These are phyloP conservation scores for Coemansia sp. DNA, from an alignment of 192 early-diverging fungal species.

Conservation along the genomic window DNA sequence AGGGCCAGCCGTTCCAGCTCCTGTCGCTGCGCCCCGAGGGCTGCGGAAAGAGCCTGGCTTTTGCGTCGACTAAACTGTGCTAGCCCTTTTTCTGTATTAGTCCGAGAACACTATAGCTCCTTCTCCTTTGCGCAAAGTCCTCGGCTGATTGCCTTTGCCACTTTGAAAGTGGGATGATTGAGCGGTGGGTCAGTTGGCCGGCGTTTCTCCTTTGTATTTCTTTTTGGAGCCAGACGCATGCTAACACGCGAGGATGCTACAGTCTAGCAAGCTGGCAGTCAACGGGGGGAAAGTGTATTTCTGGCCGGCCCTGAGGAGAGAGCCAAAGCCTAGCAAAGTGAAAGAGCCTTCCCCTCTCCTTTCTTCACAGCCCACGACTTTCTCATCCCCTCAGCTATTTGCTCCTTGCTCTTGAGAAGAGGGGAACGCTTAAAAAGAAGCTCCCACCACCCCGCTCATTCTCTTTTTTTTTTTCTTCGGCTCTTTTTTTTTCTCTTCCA, in stretches of 20 bases:
- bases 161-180: background rate
- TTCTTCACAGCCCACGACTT: background rate
- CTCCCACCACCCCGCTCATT: background rate
- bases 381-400: background rate
- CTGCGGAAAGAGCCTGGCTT: slow-evolving; percentile 19
- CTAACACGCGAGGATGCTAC: background rate
- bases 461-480: background rate
- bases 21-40: slow-evolving; percentile 26
- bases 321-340: background rate
- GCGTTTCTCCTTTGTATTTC: slow-evolving; percentile 4
- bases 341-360: background rate
- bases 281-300: background rate
- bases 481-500: background rate
- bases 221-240: background rate
- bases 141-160: background rate
- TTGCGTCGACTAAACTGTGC: slow-evolving; percentile 31
- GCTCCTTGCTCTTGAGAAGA: background rate
- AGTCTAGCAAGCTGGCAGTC: slow-evolving; percentile 5
- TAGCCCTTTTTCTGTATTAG: background rate
- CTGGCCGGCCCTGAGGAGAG: background rate
- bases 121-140: background rate
- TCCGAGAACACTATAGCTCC: background rate
- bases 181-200: background rate
- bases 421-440: slow-evolving; percentile 9
- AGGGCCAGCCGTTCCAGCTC: slow-evolving; percentile 38